phyloP scores from a whole-genome alignment of 306 rosid genomes.

The Crotalaria pallida region DNA sequence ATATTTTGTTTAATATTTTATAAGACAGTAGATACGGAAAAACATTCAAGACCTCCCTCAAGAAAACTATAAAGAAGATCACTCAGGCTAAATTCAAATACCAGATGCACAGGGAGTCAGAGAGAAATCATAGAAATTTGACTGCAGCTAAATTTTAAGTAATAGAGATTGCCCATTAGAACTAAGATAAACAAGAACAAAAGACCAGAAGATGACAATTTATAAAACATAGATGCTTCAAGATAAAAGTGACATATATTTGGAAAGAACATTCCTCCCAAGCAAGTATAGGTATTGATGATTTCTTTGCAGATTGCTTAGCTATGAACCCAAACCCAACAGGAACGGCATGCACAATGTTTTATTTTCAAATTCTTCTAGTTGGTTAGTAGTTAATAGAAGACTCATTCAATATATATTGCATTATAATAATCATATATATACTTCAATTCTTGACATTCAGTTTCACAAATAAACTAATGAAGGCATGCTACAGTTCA shows the following conservation, averaged over 20 bases:
- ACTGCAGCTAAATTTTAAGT: neutral
- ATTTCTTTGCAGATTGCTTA: neutral
- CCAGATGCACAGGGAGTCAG: neutral
- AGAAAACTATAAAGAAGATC: neutral
- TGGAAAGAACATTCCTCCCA: neutral
- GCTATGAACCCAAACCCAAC: neutral
- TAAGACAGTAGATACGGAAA: neutral
- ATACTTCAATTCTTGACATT: neutral
- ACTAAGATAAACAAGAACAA: neutral
- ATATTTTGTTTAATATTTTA: neutral
- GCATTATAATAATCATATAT: neutral
- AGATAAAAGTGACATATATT: neutral
- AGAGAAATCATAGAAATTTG: conserved; percentile 2
- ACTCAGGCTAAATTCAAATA: neutral
- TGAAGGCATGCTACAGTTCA: neutral
- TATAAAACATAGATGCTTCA: neutral
- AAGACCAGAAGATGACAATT: neutral
- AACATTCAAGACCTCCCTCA: neutral
- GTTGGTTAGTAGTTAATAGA: neutral
- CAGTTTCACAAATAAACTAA: conserved; percentile 23
- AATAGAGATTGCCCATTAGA: neutral
- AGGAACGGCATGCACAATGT: neutral
- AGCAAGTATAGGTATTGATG: neutral
- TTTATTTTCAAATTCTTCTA: neutral
- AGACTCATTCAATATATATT: neutral